Percentiles rank a stretch among this genome's conserved stretches.
Evolutionary conservation across 108 stramenopile genomes (phyloP).

Genomic region (Asterionellopsis glacialis): DNA sequence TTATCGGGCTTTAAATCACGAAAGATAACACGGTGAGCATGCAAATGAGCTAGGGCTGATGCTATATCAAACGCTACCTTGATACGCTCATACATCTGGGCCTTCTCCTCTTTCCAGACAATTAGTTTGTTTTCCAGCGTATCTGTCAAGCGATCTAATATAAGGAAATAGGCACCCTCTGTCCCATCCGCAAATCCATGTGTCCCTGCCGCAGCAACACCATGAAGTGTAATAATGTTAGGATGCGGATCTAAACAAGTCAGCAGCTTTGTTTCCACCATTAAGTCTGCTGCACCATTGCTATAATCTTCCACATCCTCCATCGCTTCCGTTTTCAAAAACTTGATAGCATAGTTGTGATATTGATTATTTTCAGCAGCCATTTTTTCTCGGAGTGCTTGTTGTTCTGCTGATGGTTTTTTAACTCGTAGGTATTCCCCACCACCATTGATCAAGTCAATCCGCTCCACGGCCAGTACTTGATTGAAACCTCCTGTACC

Average conservation of each 20-base stretch:
- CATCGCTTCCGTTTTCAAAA: background rate
- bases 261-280: constrained; percentile 23
- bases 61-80: constrained; percentile 72
- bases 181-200: constrained; percentile 31
- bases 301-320: background rate
- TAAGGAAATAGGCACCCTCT: constrained; percentile 48
- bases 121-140: constrained; percentile 64
- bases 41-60: constrained; percentile 51
- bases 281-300: constrained; percentile 24
- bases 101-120: constrained; percentile 16
- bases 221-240: constrained; percentile 34
- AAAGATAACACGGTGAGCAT: constrained; percentile 35
- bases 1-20: constrained; percentile 54
- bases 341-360: constrained; percentile 18
- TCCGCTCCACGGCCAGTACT: background rate
- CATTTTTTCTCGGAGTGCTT: background rate
- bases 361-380: constrained; percentile 8
- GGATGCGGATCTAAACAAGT: constrained; percentile 19
- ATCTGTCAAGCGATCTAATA: constrained; percentile 74
- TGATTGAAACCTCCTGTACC: constrained; percentile 5
- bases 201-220: constrained; percentile 71
- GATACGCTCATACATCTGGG: constrained; percentile 3
- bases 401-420: background rate
- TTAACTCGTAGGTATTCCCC: background rate
- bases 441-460: too few relatives aligned